phyloP scores from a whole-genome alignment of 2,329 filamentous ascomycete genomes.

The Venturia aucupariae region DNA sequence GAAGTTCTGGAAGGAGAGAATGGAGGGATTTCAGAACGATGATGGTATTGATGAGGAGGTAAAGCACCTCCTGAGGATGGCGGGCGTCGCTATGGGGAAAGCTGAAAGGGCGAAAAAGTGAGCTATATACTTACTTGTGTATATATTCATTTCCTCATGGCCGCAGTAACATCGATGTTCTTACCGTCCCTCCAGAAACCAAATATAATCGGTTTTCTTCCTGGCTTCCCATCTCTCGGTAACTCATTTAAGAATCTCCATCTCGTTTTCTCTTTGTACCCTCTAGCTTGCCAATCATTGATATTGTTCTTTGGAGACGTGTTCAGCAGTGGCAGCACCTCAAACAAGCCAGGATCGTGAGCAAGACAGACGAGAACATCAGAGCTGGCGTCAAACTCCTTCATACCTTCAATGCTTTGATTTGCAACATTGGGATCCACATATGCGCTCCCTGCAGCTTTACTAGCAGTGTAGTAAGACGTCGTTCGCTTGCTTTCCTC shows the following conservation, averaged over 20 bases:
- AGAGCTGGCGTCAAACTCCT: slow-evolving; percentile 25
- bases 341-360: slow-evolving; percentile 22
- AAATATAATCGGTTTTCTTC: not conserved
- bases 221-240: slow-evolving; percentile 15
- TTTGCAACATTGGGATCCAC: slow-evolving; percentile 19
- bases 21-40: not conserved
- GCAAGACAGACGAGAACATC: slow-evolving; percentile 24
- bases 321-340: slow-evolving; percentile 29
- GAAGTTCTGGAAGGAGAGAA: not conserved
- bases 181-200: slow-evolving; percentile 7
- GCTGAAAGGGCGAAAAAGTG: not conserved
- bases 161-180: not conserved
- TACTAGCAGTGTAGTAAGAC: slow-evolving; percentile 3
- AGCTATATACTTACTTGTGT: not conserved
- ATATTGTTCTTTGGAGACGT: slow-evolving; percentile 24
- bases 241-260: slow-evolving; percentile 34
- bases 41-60: not conserved
- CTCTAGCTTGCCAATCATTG: slow-evolving; percentile 25
- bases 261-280: slow-evolving; percentile 19
- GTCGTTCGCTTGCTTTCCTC: slow-evolving; percentile 21
- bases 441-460: slow-evolving; percentile 7
- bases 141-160: not conserved
- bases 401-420: slow-evolving; percentile 35
- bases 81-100: not conserved
- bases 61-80: not conserved